A percentile compares a stretch with the other conserved stretches of the same genome.
These are phyloP conservation scores for Cordyceps militaris DNA, from an alignment of 2,329 filamentous ascomycete species.

Conservation along the genomic window DNA sequence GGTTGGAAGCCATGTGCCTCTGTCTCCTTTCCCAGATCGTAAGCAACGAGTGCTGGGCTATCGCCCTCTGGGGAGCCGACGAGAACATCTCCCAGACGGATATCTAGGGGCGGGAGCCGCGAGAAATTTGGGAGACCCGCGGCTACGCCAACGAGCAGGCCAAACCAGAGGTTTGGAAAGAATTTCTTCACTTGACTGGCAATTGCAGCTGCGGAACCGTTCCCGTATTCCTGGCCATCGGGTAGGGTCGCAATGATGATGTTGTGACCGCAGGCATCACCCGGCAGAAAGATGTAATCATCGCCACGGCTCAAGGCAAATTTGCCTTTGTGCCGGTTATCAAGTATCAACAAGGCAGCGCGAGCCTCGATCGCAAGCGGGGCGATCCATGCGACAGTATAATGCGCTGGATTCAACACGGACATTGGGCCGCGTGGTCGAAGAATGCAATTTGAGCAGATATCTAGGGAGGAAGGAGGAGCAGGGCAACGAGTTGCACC, in stretches of 20 bases:
- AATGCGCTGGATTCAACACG: slow-evolving; percentile 17
- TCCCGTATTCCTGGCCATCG: slow-evolving; percentile 26
- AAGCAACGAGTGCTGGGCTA: slow-evolving; percentile 24
- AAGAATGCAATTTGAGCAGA: too few species aligned
- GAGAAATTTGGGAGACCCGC: slow-evolving; percentile 25
- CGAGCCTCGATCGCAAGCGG: slow-evolving; percentile 30
- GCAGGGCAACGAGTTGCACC: too few species aligned
- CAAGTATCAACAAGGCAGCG: slow-evolving; percentile 29
- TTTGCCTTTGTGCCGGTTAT: slow-evolving; percentile 24
- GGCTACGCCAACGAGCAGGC: slow-evolving; percentile 30
- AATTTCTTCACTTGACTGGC: slow-evolving; percentile 26
- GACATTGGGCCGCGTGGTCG: too few species aligned
- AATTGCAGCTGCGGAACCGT: slow-evolving; percentile 25
- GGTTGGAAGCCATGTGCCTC: slow-evolving; percentile 20
- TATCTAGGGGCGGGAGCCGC: slow-evolving; percentile 23
- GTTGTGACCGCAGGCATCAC: slow-evolving; percentile 29
- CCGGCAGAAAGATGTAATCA: slow-evolving; percentile 30
- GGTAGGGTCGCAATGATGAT: slow-evolving; percentile 28
- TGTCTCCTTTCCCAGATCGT: slow-evolving; percentile 29
- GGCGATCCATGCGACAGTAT: slow-evolving; percentile 19
- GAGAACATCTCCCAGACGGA: slow-evolving; percentile 32
- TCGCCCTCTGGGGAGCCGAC: slow-evolving; percentile 23
- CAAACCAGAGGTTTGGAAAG: slow-evolving; percentile 30
- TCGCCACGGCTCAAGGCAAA: slow-evolving; percentile 26
- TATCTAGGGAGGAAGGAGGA: too few species aligned